Evolutionary conservation across 345 rosid genomes (phyloP).

Genomic region (Theobroma cacao): DNA sequence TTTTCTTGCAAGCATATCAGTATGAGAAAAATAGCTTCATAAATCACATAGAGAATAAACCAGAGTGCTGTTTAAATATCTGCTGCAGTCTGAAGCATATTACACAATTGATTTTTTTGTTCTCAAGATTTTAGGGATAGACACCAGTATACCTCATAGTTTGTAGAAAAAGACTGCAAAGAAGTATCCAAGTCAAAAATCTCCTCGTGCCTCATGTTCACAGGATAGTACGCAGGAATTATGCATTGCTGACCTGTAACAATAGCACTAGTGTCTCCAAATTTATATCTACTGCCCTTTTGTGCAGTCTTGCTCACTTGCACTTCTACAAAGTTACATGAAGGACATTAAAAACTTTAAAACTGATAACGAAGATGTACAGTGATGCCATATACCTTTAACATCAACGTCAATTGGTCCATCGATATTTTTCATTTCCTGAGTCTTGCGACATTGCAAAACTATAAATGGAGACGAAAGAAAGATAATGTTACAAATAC

Average conservation of each 20-base stretch:
- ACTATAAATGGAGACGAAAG: neutral
- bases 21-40: constrained; percentile 1
- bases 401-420: neutral
- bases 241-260: neutral
- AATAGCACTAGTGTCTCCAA: constrained; percentile 20
- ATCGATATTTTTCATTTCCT: constrained; percentile 8
- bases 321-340: constrained; percentile 3
- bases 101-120: neutral
- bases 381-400: constrained; percentile 4
- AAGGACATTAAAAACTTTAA: constrained; percentile 3
- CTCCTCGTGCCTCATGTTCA: constrained; percentile 10
- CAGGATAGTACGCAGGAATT: constrained; percentile 10
- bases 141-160: constrained; percentile 17
- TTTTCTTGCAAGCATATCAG: neutral
- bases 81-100: constrained; percentile 1
- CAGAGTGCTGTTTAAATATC: neutral
- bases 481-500: neutral
- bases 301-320: constrained; percentile 1
- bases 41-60: neutral
- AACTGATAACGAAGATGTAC: neutral
- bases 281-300: constrained; percentile 8
- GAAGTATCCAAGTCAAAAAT: constrained; percentile 16
- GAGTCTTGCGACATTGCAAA: neutral
- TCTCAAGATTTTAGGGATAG: constrained; percentile 3
- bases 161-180: constrained; percentile 24